phyloP scores from a whole-genome alignment of 2,329 filamentous ascomycete genomes.

The Beauveria sp. region DNA sequence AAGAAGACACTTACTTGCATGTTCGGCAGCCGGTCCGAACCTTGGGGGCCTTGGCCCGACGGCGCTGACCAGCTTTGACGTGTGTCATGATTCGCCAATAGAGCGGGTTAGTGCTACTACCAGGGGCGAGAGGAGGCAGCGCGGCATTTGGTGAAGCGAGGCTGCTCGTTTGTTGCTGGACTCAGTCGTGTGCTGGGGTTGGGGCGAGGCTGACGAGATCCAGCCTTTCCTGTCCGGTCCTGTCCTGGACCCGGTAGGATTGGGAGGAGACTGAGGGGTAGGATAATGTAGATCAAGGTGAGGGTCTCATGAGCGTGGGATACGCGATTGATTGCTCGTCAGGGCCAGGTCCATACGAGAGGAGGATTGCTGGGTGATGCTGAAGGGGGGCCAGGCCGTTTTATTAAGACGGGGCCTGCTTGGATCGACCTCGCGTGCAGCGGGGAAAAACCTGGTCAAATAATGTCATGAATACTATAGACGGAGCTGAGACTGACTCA shows the following conservation, averaged over 20 bases:
- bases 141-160: not conserved
- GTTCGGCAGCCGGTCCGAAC: constrained; percentile 11
- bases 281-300: not conserved
- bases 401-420: constrained; percentile 7
- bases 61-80: constrained; percentile 11
- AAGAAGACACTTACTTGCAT: constrained; percentile 10
- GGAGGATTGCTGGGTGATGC: not conserved
- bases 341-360: not conserved
- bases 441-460: not conserved
- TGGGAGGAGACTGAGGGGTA: not conserved
- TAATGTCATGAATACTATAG: not conserved
- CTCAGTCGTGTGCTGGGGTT: not conserved
- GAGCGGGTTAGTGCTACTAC: not conserved
- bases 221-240: not conserved
- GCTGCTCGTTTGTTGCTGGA: not conserved
- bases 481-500: not conserved
- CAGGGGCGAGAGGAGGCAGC: not conserved
- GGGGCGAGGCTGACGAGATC: not conserved
- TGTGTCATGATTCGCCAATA: constrained; percentile 7
- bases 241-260: not conserved
- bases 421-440: constrained; percentile 2
- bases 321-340: not conserved
- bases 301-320: not conserved
- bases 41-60: constrained; percentile 10
- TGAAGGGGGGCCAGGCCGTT: not conserved